Evolutionary conservation across 139 green algal species (phyloP).

Genomic region (Deuterostichococcus epilithicus): DNA sequence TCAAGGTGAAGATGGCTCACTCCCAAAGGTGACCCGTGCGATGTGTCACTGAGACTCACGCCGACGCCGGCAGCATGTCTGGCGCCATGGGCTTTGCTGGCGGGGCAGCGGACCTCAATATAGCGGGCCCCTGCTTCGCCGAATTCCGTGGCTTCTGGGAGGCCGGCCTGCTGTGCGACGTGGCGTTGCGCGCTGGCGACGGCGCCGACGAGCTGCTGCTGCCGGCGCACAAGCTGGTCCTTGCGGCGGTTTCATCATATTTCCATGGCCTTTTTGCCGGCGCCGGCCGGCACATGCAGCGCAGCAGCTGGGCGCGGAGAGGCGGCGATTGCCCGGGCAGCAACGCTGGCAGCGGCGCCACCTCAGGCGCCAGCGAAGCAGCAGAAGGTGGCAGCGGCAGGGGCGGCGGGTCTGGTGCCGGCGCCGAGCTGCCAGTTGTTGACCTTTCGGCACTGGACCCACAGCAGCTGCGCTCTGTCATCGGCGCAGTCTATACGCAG

Average conservation of each 20-base stretch:
- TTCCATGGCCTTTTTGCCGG: constrained; percentile 37
- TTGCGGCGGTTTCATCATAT: constrained; percentile 36
- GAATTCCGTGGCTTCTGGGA: neutral
- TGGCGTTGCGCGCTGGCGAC: constrained; percentile 7
- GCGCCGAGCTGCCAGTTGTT: neutral
- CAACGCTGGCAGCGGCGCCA: too few relatives aligned
- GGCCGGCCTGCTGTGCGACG: constrained; percentile 28
- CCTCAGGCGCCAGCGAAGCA: neutral
- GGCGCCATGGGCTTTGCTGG: neutral
- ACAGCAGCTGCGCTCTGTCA: neutral
- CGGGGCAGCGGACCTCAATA: neutral
- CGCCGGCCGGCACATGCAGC: constrained; percentile 21
- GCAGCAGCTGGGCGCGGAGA: neutral
- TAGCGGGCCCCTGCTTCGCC: neutral
- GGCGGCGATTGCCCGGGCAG: neutral
- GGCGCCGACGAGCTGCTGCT: constrained; percentile 13
- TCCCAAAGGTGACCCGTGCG: too few relatives aligned
- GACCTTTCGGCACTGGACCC: neutral
- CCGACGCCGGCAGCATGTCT: too few relatives aligned
- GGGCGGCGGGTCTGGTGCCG: neutral
- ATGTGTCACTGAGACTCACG: too few relatives aligned
- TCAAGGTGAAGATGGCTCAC: too few relatives aligned
- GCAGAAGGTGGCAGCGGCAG: constrained; percentile 3
- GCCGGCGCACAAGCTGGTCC: constrained; percentile 26
- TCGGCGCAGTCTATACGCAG: constrained; percentile 1